Evolutionary conservation across 2,329 filamentous ascomycete species (phyloP), one percentile per base, ranked within the genome.

Genomic region (Alternaria triticimaculans): DNA sequence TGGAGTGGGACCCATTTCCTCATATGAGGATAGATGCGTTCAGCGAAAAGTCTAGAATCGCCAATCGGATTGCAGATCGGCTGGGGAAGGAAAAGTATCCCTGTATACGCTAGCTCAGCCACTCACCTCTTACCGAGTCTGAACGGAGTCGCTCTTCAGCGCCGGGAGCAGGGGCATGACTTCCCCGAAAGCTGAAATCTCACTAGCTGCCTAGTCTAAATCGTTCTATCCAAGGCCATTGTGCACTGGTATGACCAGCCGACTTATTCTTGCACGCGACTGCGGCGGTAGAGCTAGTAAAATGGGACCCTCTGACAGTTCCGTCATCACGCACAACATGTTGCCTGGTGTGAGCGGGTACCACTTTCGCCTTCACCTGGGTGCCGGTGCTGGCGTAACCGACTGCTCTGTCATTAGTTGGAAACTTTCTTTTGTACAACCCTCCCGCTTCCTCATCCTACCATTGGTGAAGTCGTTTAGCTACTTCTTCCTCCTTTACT

Each of bases 271-370:
- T 70, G 67, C 73, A 73, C 71, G 77, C 77, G 77, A 75, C 71
- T 76, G 64, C 69, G 72, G 77, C 77, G 76, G 75, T 69, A 72
- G 68, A 76, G 71, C 75, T 78, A 77, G 72, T 68, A 74, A 78
- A 78, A 70, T 69, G 60, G 37, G 57, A 55, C 58, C 68, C 62
- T 67, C 64, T 69, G 56, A 64, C 65, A 69, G 51, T 54, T 72
- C 55, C 67, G 72, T 74, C 75, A 72, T 77, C 66, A 64, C 63
- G 45, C 55, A 62, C 62, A 60, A 48, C 59, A 59, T 64, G 63
- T 63, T 65, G 70, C 68, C 62, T 64, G 69, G 43, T 58, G 59
- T 56, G 49, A 59, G 54, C 59, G 56, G 58, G 64, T 65, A 65
- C 64, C 63, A 65, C 58, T 57, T 57, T 51, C 63, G 30, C 55